These are phyloP conservation scores for Aspergillus tanneri DNA, from an alignment of 2,329 filamentous ascomycete genomes.

Conservation along the genomic window DNA sequence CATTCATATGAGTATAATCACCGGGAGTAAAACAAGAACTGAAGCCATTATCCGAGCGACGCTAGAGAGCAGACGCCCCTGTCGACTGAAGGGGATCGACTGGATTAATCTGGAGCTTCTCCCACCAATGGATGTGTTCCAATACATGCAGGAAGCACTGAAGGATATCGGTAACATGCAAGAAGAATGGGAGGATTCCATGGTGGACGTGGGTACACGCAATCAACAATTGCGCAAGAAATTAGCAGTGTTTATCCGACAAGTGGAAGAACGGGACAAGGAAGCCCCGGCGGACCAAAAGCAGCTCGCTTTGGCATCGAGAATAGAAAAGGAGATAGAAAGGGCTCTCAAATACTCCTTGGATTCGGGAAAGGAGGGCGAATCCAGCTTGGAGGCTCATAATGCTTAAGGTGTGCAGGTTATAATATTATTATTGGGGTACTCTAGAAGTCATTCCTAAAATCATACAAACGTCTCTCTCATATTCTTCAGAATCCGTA, in stretches of 20 bases:
- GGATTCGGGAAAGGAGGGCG: neutral
- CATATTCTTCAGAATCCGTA: neutral
- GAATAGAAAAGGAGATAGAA: neutral
- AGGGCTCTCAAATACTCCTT: neutral
- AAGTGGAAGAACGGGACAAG: neutral
- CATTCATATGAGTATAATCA: constrained; percentile 4
- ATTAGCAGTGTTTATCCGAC: neutral
- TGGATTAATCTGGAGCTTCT: constrained; percentile 26
- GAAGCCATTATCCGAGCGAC: constrained; percentile 20
- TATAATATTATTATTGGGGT: too few species aligned
- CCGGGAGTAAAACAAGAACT: constrained; percentile 6
- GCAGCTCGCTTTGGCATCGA: neutral
- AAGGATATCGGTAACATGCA: constrained; percentile 17
- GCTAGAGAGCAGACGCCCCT: constrained; percentile 14
- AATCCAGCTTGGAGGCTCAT: neutral
- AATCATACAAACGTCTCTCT: neutral
- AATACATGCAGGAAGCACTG: constrained; percentile 23
- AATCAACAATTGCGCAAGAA: neutral
- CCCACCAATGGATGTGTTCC: constrained; percentile 21
- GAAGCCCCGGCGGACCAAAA: neutral
- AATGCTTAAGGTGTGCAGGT: neutral
- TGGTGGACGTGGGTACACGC: neutral
- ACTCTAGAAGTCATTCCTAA: neutral
- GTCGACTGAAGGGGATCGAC: constrained; percentile 21
- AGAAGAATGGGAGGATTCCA: constrained; percentile 6